These are phyloP conservation scores for Fistulinella prunicolor DNA, from an alignment of 768 basidiomycete species.

Conservation along the genomic window DNA sequence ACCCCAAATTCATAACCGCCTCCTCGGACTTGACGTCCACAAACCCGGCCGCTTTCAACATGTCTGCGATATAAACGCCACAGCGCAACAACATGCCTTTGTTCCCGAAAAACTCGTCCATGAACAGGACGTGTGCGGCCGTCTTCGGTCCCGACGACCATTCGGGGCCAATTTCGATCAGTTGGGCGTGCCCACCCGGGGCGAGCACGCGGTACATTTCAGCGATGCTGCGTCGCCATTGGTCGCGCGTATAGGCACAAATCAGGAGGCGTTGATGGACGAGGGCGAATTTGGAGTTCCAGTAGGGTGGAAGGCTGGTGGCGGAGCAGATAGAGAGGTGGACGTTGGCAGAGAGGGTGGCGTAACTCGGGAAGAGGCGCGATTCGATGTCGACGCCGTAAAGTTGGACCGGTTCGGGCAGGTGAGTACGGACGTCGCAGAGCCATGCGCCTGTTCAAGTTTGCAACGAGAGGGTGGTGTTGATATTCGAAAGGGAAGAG, in stretches of 20 bases:
- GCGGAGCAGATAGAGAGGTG: background rate
- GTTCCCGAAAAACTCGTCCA: background rate
- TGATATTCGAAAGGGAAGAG: no score
- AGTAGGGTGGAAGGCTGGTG: background rate
- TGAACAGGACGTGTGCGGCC: background rate
- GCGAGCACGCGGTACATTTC: background rate
- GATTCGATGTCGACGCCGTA: background rate
- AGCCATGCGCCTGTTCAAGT: background rate
- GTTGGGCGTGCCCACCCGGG: background rate
- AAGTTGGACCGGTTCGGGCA: background rate
- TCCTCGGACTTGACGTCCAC: background rate
- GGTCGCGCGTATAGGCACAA: background rate
- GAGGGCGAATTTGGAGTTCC: background rate
- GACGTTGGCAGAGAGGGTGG: background rate
- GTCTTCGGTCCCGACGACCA: background rate
- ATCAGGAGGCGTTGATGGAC: background rate
- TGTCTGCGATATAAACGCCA: background rate
- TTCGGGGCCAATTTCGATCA: background rate
- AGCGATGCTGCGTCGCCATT: background rate
- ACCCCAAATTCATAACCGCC: background rate
- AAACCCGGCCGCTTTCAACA: background rate
- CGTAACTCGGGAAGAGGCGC: background rate
- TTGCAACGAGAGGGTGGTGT: background rate
- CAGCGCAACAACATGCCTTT: background rate
- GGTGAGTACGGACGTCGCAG: background rate